A percentile compares a stretch with the other conserved stretches of the same genome.
phyloP scores from a whole-genome alignment of 768 basidiomycete species.

The Sarcomyxa edulis region DNA sequence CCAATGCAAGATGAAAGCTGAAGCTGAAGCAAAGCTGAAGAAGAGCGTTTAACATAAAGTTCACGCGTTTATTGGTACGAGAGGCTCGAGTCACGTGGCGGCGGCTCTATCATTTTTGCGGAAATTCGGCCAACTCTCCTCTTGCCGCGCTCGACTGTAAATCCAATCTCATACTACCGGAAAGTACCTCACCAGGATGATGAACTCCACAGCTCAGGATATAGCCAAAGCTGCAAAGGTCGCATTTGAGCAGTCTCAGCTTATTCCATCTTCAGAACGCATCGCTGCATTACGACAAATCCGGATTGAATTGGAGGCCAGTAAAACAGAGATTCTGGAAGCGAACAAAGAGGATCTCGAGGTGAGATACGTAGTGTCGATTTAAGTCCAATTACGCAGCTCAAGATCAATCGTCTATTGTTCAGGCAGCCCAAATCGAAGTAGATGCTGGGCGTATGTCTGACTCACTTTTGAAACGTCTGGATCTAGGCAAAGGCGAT shows the following conservation, averaged over 20 bases:
- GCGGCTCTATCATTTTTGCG: no score
- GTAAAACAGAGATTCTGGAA: slow-evolving; percentile 62
- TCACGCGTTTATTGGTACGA: no score
- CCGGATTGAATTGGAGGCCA: slow-evolving; percentile 54
- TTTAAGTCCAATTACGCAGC: no score
- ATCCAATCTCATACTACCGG: no score
- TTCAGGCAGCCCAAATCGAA: slow-evolving; percentile 68
- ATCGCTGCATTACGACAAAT: slow-evolving; percentile 70
- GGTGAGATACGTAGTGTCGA: slow-evolving; percentile 39
- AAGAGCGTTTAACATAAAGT: no score
- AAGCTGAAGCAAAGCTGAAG: no score
- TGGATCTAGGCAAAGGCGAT: slow-evolving; percentile 73
- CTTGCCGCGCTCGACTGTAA: no score
- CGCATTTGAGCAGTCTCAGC: slow-evolving; percentile 86
- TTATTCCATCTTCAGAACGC: slow-evolving; percentile 64
- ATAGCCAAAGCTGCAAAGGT: slow-evolving; percentile 78
- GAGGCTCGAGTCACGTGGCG: no score
- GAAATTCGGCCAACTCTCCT: no score
- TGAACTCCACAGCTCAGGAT: slow-evolving; percentile 29
- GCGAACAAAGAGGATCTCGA: slow-evolving; percentile 82
- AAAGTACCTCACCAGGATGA: not conserved
- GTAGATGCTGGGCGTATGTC: slow-evolving; percentile 85
- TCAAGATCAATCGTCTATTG: not conserved
- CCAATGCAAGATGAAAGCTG: no score
- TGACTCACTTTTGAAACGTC: slow-evolving; percentile 72